phyloP scores from a whole-genome alignment of 305 asterid genomes.

The Withania somnifera region DNA sequence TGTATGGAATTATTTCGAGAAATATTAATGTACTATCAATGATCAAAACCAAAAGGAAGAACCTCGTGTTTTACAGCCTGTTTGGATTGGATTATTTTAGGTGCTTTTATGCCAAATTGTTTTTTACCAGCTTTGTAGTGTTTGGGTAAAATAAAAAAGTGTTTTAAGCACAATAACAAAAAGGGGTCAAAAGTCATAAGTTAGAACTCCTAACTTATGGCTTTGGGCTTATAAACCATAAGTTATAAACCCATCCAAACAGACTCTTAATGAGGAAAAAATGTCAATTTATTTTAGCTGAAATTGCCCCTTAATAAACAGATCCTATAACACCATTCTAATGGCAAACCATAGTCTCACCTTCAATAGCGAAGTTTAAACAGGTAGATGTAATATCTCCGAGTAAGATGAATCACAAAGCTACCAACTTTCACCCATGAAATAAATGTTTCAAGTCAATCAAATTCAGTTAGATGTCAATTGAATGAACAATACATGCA shows the following conservation, averaged over 20 bases:
- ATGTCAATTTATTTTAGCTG: background rate
- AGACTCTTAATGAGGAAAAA: background rate
- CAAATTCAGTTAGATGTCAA: background rate
- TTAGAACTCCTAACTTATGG: too few species aligned
- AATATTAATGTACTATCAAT: background rate
- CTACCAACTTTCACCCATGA: background rate
- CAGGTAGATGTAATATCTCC: background rate
- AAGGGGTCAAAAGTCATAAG: too few species aligned
- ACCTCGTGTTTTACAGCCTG: background rate
- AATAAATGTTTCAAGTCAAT: background rate
- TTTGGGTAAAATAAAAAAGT: too few species aligned
- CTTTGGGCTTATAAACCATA: too few species aligned
- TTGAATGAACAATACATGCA: background rate
- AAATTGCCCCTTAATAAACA: background rate
- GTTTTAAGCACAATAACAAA: too few species aligned
- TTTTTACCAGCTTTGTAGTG: too few species aligned
- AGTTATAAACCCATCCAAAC: too few species aligned
- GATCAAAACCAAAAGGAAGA: background rate
- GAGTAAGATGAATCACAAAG: background rate
- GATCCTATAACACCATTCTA: background rate
- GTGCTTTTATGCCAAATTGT: too few species aligned
- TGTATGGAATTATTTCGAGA: background rate
- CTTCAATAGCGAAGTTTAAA: background rate
- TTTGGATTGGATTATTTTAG: too few species aligned
- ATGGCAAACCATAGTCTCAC: background rate